Evolutionary conservation across 768 basidiomycete species (phyloP).

Genomic region (Boletus tomentosulus): DNA sequence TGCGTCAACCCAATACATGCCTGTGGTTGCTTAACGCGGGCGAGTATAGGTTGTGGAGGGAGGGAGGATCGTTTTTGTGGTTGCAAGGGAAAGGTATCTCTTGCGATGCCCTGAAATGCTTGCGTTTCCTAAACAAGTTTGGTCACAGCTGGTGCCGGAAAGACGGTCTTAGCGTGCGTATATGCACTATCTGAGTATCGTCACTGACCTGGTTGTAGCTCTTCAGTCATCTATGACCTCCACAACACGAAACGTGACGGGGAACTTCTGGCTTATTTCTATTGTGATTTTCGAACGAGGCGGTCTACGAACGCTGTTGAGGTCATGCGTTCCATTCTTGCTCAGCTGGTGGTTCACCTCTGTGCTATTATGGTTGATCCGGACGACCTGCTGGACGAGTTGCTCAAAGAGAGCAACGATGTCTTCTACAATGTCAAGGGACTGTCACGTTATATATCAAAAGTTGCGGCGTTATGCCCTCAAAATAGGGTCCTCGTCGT

Average conservation of each 20-base stretch:
- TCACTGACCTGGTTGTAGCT: not conserved
- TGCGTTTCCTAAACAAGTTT: not conserved
- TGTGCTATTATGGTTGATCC: not conserved
- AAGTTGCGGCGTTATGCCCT: not conserved
- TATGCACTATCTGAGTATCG: too few relatives aligned
- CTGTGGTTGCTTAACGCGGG: constrained; percentile 5
- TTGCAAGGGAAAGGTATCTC: constrained; percentile 16
- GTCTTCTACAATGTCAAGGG: constrained; percentile 1
- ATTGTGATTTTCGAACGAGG: constrained; percentile 19
- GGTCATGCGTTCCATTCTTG: constrained; percentile 18
- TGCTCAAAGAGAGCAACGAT: constrained; percentile 3
- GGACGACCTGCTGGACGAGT: not conserved
- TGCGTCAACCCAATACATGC: constrained; percentile 12
- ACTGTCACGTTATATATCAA: constrained; percentile 1
- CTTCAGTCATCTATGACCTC: not conserved
- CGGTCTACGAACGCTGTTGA: constrained; percentile 9
- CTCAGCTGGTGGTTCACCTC: constrained; percentile 6
- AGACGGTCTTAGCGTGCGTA: constrained; percentile 2
- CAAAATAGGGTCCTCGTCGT: constrained; percentile 6
- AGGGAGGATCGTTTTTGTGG: constrained; percentile 9
- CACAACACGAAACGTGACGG: not conserved
- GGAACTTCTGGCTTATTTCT: constrained; percentile 13
- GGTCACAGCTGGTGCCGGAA: not conserved
- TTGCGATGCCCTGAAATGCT: not conserved
- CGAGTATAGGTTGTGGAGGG: constrained; percentile 5